Base-by-base conservation (phyloP, 2,329 filamentous ascomycete species). In the Microcyclospora tardicrescens region DNA sequence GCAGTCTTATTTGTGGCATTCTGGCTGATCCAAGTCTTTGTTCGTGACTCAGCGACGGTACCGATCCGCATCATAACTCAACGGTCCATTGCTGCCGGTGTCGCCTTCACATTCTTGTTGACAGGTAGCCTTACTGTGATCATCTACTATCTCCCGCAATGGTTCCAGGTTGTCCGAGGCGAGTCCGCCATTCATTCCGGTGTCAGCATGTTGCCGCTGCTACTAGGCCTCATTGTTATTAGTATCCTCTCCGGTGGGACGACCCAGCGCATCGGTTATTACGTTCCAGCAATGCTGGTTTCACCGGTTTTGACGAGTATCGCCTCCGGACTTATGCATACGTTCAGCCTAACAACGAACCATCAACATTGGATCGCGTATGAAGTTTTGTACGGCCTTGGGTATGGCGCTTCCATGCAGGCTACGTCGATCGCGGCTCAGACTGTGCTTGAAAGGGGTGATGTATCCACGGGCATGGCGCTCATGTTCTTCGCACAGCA, bases 141-240 rank as follows among this genome's bases (percentile, higher is more conserved):
- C 29, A 56, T 64, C 35, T 66, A 63, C 54, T 68, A 61, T 46
- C 51, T 66, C 33, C 53, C 59, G 53, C 34, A 65, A 62, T 55
- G 64, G 60, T 64, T 67, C 64, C 59, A 68, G 43, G 63, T 63
- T 10, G 62, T 68, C 50, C 66, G 68, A 39, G 60, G 60, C 6
- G 61, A 56, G 2, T 56, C 55, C 0, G 64, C 65, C 8, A 61
- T 62, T 10, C 60, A 64, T 28, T 66, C 64, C 13, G 65, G 63
- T 16, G 65, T 68, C 47, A 60, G 63, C 54, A 64, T 63, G 28
- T 51, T 68, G 1, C 65, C 61, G 3, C 54, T 66, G n/a, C 62
- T 67, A 38, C 38, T 67, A 40, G 41, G 63, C 30, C 59, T 60
- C 34, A 59, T 68, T 44, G n/a, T 58, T 13, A 49, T 55, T 16